Conservation (phyloP, 305 asterid species). For the Rubia peregrina region DNA sequence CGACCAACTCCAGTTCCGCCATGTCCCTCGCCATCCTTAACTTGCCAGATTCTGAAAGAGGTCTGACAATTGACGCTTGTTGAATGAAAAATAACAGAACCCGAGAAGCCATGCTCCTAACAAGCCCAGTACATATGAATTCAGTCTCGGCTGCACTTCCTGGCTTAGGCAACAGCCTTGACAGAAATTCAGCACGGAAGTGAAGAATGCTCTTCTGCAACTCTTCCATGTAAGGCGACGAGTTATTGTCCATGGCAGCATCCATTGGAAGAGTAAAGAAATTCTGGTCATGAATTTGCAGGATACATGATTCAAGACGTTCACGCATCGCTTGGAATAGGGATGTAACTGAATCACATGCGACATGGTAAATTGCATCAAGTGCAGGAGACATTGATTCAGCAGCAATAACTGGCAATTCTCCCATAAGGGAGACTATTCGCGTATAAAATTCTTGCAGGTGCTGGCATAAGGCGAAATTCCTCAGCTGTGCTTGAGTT, state of each 20-base stretch:
- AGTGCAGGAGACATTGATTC: conserved; percentile 80
- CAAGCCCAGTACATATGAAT: conserved; percentile 77
- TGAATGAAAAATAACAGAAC: conserved; percentile 71
- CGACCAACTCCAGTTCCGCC: conserved; percentile 88
- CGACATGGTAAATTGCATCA: conserved; percentile 72
- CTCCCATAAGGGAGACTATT: conserved; percentile 48
- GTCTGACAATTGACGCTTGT: conserved; percentile 88
- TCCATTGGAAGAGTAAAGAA: conserved; percentile 70
- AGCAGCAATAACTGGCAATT: conserved; percentile 62
- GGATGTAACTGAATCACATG: conserved; percentile 86
- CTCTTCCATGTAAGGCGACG: conserved; percentile 96
- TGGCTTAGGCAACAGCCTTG: conserved; percentile 71
- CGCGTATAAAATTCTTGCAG: conserved; percentile 87
- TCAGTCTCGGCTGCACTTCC: conserved; percentile 45
- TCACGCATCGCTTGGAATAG: conserved; percentile 91
- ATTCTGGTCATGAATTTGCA: conserved; percentile 85
- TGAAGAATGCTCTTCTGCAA: conserved; percentile 68
- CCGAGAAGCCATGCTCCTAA: conserved; percentile 82
- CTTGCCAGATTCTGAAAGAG: conserved; percentile 91
- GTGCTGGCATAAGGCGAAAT: conserved; percentile 76
- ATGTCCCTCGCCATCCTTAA: conserved; percentile 92
- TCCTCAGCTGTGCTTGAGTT: conserved; percentile 73
- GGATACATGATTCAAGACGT: conserved; percentile 71
- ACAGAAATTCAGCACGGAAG: conserved; percentile 71
- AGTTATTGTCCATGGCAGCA: conserved; percentile 66